Base-by-base conservation (phyloP, 2,329 filamentous ascomycete genomes). In the Ceratocystis variospora region DNA sequence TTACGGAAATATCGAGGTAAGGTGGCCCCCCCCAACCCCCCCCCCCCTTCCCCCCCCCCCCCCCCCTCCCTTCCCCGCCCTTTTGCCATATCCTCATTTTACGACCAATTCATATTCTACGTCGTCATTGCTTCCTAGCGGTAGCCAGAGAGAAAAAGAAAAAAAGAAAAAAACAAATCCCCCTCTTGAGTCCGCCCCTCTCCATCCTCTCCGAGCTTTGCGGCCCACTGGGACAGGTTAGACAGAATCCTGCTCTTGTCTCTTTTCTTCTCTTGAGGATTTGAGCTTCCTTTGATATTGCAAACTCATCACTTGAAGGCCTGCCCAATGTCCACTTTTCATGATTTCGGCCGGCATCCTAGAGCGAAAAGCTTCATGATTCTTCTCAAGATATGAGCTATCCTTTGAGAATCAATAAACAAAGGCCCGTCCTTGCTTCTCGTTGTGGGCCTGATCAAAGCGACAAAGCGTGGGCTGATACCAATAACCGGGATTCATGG, bases 401-500 rank as follows among this genome's bases (percentile, higher is more conserved):
- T 12, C 19, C n/a, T 46, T 25, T 62, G 61, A 62, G 8, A 19
- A 62, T 15, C 33, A 28, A 22, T 37, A 44, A 46, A n/a, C 19
- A 46, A 62, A 62, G 19, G 19, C 37, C 37, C 44, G 25, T 62
- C n/a, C 2, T 44, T 62, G 37, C 61, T 10, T 44, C 10, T 33
- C 17, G 12, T 25, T 62, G 37, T 46, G 61, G 19, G 41, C 44
- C 25, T 63, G 45, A 19, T 17, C 61, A 63, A 48, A 63, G 61
- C 41, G 44, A 10, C 8, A 28, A 12, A 45, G 61, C 45, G 44
- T 33, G 15, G 22, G 22, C 45, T 48, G 37, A 48, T 63, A 63
- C 61, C 61, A 48, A 17, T 28, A 63, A 48, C 61, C 61, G 44
- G 61, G 61, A 63, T 63, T 48, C 25, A 25, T 63, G 61, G 6